Evolutionary conservation across 805 yeast genomes (phyloP).

Genomic region (Tetrapisispora iriomotensis): DNA sequence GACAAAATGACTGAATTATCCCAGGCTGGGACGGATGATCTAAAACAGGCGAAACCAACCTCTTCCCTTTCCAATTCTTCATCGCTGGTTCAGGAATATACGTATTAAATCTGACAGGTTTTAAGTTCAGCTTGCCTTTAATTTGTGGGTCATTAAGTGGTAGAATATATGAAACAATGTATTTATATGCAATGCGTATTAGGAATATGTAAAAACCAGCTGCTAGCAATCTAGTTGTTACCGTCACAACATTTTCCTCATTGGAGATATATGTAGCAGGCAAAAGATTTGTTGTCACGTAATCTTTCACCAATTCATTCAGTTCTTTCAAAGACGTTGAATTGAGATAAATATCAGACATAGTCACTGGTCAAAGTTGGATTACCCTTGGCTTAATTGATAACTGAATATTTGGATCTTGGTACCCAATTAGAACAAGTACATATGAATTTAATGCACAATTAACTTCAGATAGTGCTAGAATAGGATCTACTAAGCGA

Average conservation of each 20-base stretch:
- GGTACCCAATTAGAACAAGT: too few relatives aligned
- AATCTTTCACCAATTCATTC: conserved; percentile 22
- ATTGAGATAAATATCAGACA: conserved; percentile 19
- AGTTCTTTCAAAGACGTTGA: conserved; percentile 21
- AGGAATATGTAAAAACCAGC: too few relatives aligned
- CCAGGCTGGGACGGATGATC: conserved; percentile 52
- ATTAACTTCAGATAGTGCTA: too few relatives aligned
- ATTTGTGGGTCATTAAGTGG: too few relatives aligned
- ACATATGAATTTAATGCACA: too few relatives aligned
- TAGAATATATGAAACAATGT: too few relatives aligned
- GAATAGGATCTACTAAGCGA: too few relatives aligned
- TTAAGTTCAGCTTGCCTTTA: not conserved
- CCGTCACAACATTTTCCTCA: too few relatives aligned
- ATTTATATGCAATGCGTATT: too few relatives aligned
- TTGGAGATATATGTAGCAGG: conserved; percentile 9
- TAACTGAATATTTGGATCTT: too few relatives aligned
- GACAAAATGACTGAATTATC: conserved; percentile 77
- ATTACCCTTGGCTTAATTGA: too few relatives aligned
- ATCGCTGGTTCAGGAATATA: conserved; percentile 19
- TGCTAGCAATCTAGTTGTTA: too few relatives aligned
- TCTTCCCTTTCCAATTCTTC: conserved; percentile 67
- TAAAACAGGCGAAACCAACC: conserved; percentile 42
- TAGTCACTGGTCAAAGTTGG: conserved; percentile 3
- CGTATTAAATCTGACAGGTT: conserved; percentile 12
- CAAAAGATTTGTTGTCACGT: conserved; percentile 12